Base-by-base conservation (phyloP, 2,329 filamentous ascomycete genomes). In the Epichloe scottii region DNA sequence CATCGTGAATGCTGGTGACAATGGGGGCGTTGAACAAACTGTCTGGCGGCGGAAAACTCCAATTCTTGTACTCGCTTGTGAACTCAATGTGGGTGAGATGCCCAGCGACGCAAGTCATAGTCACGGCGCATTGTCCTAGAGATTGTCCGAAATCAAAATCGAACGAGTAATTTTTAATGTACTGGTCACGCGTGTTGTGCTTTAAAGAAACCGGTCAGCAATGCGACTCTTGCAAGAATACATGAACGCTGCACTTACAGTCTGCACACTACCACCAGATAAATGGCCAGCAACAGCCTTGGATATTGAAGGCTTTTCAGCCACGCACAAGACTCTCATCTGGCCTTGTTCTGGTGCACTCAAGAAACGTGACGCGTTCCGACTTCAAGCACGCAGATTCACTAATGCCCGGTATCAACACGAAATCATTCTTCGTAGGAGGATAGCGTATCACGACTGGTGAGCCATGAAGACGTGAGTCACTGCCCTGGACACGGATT, bases 141-240 rank as follows among this genome's bases (percentile, higher is more conserved):
- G 77, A 74, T 45, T 73, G 77, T 5, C 84, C 84, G 65, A 98
- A 98, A 64, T 88, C 82, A 69, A 93, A 98, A 44, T 84, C 77
- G 63, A 98, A 98, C 30, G 82, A 77, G 70, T 96, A 97, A 62
- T 98, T 98, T 66, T 96, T 97, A 66, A 95, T 84, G 68, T 83
- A 97, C 59, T 79, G 78, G 56, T 82, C 82, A 19, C 81, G 73
- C 3, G 89, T 85, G 55, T 79, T 76, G 58, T 76, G 75, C 88
- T 94, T 53, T 30, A 3, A 11, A 10, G n/a, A 39, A 19, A 41
- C 4, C 34, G 30, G 51, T 67, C 49, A 68, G 58, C 14, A 41
- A 42, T 19, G 3, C n/a, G 7, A 10, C 14, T 14, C 26, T 37
- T 17, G 15, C n/a, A 17, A n/a, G 15, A 10, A 17, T 38, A 47